phyloP scores from a whole-genome alignment of 768 basidiomycete genomes.

The Macrocybe gigantea region DNA sequence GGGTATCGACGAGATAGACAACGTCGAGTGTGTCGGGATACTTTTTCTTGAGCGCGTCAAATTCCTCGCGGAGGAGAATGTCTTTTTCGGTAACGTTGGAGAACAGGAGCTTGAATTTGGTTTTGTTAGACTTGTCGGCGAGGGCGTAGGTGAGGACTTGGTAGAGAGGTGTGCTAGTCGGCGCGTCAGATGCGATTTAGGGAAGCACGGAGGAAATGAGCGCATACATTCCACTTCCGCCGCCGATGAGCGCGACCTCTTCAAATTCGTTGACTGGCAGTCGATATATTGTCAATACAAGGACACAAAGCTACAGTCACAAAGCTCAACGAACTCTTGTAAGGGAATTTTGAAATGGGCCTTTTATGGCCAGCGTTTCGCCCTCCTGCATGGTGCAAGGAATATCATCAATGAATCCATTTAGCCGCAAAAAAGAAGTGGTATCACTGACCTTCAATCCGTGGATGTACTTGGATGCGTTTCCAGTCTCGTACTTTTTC shows the following conservation, averaged over 20 bases:
- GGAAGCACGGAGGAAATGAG: not conserved
- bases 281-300: conserved; percentile 2
- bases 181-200: conserved; percentile 2
- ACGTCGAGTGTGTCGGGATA: conserved; percentile 71
- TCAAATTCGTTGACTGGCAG: conserved; percentile 72
- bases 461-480: conserved; percentile 81
- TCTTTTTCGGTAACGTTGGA: conserved; percentile 88
- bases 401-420: not conserved
- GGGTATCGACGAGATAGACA: conserved; percentile 84
- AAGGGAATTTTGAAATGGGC: conserved; percentile 82
- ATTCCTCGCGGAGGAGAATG: conserved; percentile 78
- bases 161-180: conserved; percentile 70
- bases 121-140: conserved; percentile 74
- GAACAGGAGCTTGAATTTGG: conserved; percentile 90
- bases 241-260: conserved; percentile 84
- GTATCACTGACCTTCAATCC: conserved; percentile 46
- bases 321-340: conserved; percentile 50
- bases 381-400: conserved; percentile 42
- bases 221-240: conserved; percentile 87
- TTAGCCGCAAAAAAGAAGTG: not conserved
- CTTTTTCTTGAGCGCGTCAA: conserved; percentile 64
- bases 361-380: conserved; percentile 81
- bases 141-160: conserved; percentile 75
- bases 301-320: not conserved
- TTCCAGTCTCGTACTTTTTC: conserved; percentile 81